Percentiles rank a stretch among this genome's conserved stretches.
phyloP scores from a whole-genome alignment of 163 green algal species.

The Chloromonas sp. region DNA sequence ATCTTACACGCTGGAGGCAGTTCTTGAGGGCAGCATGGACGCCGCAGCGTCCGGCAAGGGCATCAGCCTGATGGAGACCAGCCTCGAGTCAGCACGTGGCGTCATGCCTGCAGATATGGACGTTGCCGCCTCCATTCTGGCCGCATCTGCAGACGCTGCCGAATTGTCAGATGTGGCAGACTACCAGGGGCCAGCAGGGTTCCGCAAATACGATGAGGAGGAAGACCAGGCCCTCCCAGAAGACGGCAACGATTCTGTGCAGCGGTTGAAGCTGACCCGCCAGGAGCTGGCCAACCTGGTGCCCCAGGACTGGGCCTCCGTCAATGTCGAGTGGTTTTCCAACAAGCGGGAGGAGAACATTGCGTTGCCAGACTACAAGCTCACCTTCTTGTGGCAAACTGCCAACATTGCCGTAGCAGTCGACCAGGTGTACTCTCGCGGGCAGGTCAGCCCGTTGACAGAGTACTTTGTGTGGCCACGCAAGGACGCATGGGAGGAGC shows the following conservation, averaged over 20 bases:
- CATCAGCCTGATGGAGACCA: not conserved
- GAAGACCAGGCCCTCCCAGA: constrained; percentile 5
- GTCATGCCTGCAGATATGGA: not conserved
- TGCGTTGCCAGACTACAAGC: constrained; percentile 55
- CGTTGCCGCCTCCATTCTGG: not conserved
- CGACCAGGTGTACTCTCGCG: constrained; percentile 71
- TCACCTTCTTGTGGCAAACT: constrained; percentile 89
- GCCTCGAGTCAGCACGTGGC: not conserved
- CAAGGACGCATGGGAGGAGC: constrained; percentile 91
- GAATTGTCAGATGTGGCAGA: constrained; percentile 12
- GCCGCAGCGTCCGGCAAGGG: not conserved
- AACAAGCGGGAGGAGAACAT: constrained; percentile 44
- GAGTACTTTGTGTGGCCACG: constrained; percentile 94
- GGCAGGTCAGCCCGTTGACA: constrained; percentile 75
- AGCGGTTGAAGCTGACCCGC: constrained; percentile 7
- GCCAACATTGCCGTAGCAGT: constrained; percentile 81
- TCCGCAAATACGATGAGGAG: constrained; percentile 29
- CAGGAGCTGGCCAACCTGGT: constrained; percentile 58
- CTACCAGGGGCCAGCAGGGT: constrained; percentile 15
- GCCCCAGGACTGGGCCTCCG: constrained; percentile 52
- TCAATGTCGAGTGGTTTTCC: constrained; percentile 51
- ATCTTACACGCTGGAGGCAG: not conserved
- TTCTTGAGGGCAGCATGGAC: not conserved
- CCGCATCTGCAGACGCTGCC: not conserved
- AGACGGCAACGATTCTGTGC: not conserved